Base-by-base conservation (phyloP, 495 filamentous ascomycete species). In the Talaromyces borbonicus region DNA sequence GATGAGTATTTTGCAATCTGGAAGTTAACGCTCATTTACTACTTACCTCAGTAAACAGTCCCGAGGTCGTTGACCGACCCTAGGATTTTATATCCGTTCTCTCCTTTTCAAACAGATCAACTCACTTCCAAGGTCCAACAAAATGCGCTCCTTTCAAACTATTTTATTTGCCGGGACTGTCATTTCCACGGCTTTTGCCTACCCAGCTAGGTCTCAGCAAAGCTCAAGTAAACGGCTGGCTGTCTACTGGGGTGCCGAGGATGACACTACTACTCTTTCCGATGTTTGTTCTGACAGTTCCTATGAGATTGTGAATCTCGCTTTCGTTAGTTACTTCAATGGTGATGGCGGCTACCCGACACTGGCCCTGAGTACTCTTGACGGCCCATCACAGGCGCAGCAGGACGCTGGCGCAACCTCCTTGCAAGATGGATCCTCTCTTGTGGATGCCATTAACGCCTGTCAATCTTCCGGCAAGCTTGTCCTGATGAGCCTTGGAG, bases 261-360 rank as follows among this genome's bases (percentile, higher is more conserved):
- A 44, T 22, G 42, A 44, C 42, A 32, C 25, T 11, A 44, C 42
- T 14, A 44, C 42, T 15, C 69, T 87, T 2, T 52, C 56, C 18
- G 63, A 73, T 29, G 78, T 79, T 50, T 86, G 83, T 58, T 54
- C 72, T 19, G 68, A 81, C 36, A 55, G 70, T 0, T 65, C 59
- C 6, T 65, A 83, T 43, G 83, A 87, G 52, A 77, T 88, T 37
- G 78, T 88, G 54, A 74, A 76, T 39, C 50, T 87, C 18, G 80
- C 66, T 0, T 88, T 87, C 56, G 64, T 86, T 23, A 73, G 82
- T 48, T 47, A 64, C 6, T 87, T 84, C 54, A 68, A 78, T 42
- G 61, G 55, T 8, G 63, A 69, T 20, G 67, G 65, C 32, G 75
- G 73, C 12, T 77, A 71, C 43, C 78, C 80, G 5, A 76, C 72